Evolutionary conservation across 2,329 filamentous ascomycete genomes (phyloP), one percentile per base, ranked within the genome.

Genomic region (Aspergillus terreus): DNA sequence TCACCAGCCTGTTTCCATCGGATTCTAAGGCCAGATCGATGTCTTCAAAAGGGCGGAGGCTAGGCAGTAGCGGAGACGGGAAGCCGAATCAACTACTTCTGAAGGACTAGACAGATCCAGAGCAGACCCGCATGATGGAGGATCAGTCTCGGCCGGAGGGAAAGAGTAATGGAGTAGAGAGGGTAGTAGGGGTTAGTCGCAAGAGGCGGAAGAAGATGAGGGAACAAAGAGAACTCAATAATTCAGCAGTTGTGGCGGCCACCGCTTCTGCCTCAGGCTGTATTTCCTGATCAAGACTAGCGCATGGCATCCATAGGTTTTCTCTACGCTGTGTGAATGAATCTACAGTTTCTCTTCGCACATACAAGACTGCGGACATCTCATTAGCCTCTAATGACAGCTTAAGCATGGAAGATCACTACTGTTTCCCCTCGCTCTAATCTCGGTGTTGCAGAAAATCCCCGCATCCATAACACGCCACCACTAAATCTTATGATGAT

Each of bases 1-100:
- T 17, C n/a, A 17, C 19, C 40, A 42, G 17, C 15, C 40, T 2
- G 55, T 44, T 69, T 69, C 67, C 60, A 69, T 67, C 43, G 45
- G 64, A 61, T 69, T 69, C 67, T 57, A 68, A 58, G 56, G 43
- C 40, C 45, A 46, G 35, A 50, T 58, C 47, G 41, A 53, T 65
- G 62, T 59, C 59, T 64, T 50, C 49, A 44, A 55, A 36, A 66
- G 61, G 64, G 63, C 63, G 61, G 53, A 54, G 44, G 33, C 50
- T 53, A 53, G 53, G 53, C 54, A 50, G 46, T 47, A n/a, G 36
- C 44, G 27, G 32, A 36, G 45, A 42, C 10, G 17, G 32, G 41
- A 11, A 12, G 10, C 42, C 42, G 30, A 32, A 41, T 11, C 15
- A 45, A n/a, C 27, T 19, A 7, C 43, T 12, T 11, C 4, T 32